Conservation (phyloP, 352 stramenopile species). For the Pilasporangium apinafurcum region DNA sequence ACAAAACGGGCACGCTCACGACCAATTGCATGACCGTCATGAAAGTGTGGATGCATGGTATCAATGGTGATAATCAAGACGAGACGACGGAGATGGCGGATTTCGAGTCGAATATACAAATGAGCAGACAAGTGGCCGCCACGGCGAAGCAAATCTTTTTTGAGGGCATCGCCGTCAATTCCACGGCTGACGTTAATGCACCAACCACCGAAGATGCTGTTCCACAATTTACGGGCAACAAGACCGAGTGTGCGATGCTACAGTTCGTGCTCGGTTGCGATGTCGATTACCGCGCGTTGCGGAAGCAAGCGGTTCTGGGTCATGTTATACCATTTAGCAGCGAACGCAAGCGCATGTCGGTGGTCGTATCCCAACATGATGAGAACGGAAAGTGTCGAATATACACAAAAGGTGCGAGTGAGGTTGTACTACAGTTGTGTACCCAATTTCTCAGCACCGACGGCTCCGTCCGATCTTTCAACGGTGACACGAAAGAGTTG, state of each 20-base stretch:
- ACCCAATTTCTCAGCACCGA: constrained; percentile 11
- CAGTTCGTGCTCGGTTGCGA: constrained; percentile 16
- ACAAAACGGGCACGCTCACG: constrained; percentile 95
- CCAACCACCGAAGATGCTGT: constrained; percentile 9
- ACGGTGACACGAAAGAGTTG: constrained; percentile 3
- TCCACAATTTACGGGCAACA: constrained; percentile 26
- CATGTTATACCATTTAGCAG: constrained; percentile 86
- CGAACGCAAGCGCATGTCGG: constrained; percentile 93
- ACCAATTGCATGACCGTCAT: constrained; percentile 95
- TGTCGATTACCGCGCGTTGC: constrained; percentile 25
- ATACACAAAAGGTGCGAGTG: constrained; percentile 47
- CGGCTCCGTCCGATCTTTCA: constrained; percentile 3
- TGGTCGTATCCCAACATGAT: constrained; percentile 45
- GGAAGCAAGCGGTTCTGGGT: constrained; percentile 7
- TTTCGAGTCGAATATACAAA: constrained; percentile 2
- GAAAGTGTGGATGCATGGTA: constrained; percentile 43
- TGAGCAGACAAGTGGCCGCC: constrained; percentile 2
- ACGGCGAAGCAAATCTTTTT: constrained; percentile 29
- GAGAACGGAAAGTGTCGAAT: constrained; percentile 10
- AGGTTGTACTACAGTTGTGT: constrained; percentile 50
- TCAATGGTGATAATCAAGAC: not conserved
- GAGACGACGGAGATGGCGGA: constrained; percentile 8
- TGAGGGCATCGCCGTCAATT: constrained; percentile 80
- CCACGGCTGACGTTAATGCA: constrained; percentile 66
- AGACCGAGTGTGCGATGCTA: constrained; percentile 48